Evolutionary conservation across 2,329 filamentous ascomycete species (phyloP), one percentile per base, ranked within the genome.

Genomic region (Hawksworthiomyces lignivorus): DNA sequence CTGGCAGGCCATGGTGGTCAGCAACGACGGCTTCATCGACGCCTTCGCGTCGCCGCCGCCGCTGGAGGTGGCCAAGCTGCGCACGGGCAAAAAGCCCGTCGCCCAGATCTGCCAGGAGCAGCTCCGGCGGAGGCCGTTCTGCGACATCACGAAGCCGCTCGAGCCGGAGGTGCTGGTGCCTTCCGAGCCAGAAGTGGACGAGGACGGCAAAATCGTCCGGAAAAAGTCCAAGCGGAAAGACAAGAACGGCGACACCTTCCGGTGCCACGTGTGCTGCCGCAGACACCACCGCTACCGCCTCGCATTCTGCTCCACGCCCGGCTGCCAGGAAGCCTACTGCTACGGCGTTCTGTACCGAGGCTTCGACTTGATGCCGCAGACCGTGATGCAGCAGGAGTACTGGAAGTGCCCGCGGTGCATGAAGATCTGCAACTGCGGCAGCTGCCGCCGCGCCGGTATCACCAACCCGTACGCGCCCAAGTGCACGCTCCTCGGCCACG

Each of bases 51-150:
- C 82, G 1, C 86, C 85, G 1, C 70, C 80, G 29, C 75, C 84
- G 0, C 70, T 96, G 3, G 72, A 82, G 45, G 70, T 86, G 40
- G 87, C 85, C 38, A 72, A 81, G 26, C 75, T 76, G 50, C 74
- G 72, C 35, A 64, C 77, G 7, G 76, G 74, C 14, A 88, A 82
- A 59, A 94, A 88, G 57, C 83, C 88, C 0, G 69, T 94, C 7
- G 90, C 90, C 5, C 84, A 96, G 53, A 81, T 97, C n/a, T 97
- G 89, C 58, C 90, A 96, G 59, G 85, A 94, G 50, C 87, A 95
- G 53, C 67, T 97, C 14, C 79, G 76, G 48, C 67, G 75, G 40
- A 76, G 92, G 26, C 89, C 90, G 0, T 96, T 82, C 72, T 82
- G 83, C 17, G 87, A 96, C 54, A 80, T 88, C 36, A 84, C 77